phyloP scores from a whole-genome alignment of 345 rosid species.

The Euphorbia pulcherrima region DNA sequence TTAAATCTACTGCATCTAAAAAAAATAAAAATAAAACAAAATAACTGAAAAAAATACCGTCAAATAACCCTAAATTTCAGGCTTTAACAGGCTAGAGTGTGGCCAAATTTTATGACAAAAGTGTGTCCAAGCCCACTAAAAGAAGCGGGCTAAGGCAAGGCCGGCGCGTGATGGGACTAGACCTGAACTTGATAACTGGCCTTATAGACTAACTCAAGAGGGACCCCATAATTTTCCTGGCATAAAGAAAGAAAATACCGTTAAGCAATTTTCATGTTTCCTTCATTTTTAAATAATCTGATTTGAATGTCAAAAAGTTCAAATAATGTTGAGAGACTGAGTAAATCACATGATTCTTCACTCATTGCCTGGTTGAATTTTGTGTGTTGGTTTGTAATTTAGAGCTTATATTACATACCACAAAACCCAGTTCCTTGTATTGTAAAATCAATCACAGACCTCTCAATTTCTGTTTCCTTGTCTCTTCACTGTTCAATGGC shows the following conservation, averaged over 20 bases:
- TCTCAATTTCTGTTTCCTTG: neutral
- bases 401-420: neutral
- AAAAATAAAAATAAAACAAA: no score
- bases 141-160: no score
- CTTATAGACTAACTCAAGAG: neutral
- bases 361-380: constrained; percentile 4
- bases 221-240: constrained; percentile 5
- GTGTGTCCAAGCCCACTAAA: no score
- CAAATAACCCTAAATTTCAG: no score
- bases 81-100: no score
- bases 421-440: neutral
- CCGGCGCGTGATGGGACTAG: neutral
- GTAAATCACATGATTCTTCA: neutral
- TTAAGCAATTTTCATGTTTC: neutral
- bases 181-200: constrained; percentile 1
- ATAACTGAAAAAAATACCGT: no score
- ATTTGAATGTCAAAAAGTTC: neutral
- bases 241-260: neutral
- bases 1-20: no score
- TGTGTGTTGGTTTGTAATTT: no score
- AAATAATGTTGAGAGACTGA: neutral
- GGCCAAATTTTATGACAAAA: no score
- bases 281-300: neutral
- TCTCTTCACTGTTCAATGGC: neutral
- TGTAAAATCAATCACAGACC: neutral